Evolutionary conservation across 306 rosid species (phyloP).

Genomic region (Nissolia schottii): DNA sequence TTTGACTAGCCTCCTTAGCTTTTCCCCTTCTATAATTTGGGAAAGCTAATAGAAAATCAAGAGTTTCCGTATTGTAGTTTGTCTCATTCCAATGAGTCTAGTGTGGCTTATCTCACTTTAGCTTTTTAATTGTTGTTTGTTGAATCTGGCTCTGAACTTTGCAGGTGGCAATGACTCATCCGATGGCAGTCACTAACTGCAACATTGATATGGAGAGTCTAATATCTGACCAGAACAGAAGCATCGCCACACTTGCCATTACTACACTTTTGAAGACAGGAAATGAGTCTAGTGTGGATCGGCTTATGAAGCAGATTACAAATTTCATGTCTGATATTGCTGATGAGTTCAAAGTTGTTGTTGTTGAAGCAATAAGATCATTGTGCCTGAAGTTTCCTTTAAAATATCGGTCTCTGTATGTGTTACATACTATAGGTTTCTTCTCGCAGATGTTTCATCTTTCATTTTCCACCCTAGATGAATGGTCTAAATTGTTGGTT

Average conservation of each 20-base stretch:
- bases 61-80: background rate
- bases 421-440: constrained; percentile 1
- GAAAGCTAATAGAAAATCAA: constrained; percentile 9
- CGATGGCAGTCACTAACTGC: constrained; percentile 98
- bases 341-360: constrained; percentile 97
- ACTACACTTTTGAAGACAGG: constrained; percentile 98
- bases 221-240: constrained; percentile 91
- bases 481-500: constrained; percentile 17
- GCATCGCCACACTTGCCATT: constrained; percentile 97
- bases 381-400: constrained; percentile 91
- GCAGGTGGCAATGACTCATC: constrained; percentile 98
- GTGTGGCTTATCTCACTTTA: background rate
- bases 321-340: constrained; percentile 98
- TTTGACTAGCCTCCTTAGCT: background rate
- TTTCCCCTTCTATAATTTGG: constrained; percentile 1
- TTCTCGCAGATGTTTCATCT: background rate
- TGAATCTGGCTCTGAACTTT: constrained; percentile 22
- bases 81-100: too few relatives aligned
- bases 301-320: constrained; percentile 96
- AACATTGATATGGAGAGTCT: constrained; percentile 99
- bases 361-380: constrained; percentile 97
- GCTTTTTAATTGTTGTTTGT: background rate
- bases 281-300: constrained; percentile 95
- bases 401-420: constrained; percentile 84
- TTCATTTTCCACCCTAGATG: background rate